phyloP scores from a whole-genome alignment of 805 yeast species.

The Grigorovia humatica region DNA sequence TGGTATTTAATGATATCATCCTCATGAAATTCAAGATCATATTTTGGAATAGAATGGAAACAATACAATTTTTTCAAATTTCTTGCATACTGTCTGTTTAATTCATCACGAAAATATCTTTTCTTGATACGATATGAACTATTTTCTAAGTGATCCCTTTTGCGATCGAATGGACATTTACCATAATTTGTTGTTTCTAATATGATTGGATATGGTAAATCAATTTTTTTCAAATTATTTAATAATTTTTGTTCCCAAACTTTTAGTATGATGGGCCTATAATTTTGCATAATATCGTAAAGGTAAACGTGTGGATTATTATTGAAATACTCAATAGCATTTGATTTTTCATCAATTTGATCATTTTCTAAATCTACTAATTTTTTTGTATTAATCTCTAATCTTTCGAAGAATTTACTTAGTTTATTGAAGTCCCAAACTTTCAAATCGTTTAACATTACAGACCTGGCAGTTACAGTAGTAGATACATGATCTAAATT shows the following conservation, averaged over 20 bases:
- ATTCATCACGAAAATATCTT: slow-evolving; percentile 25
- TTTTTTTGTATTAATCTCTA: slow-evolving; percentile 32
- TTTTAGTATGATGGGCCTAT: slow-evolving; percentile 66
- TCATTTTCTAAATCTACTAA: slow-evolving; percentile 1
- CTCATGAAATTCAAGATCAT: slow-evolving; percentile 10
- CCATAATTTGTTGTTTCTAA: slow-evolving; percentile 35
- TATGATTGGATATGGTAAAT: slow-evolving; percentile 23
- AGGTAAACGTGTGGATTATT: slow-evolving; percentile 49
- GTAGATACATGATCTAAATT: not conserved
- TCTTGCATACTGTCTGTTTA: slow-evolving; percentile 25
- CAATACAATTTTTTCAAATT: slow-evolving; percentile 24
- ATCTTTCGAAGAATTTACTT: slow-evolving; percentile 57
- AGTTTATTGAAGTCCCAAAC: slow-evolving; percentile 84
- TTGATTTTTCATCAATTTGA: not conserved
- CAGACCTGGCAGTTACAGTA: not conserved
- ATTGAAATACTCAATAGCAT: slow-evolving; percentile 4
- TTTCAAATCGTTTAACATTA: slow-evolving; percentile 35
- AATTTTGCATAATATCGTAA: slow-evolving; percentile 63
- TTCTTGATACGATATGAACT: slow-evolving; percentile 15
- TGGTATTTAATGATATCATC: slow-evolving; percentile 5
- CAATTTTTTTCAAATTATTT: slow-evolving; percentile 22
- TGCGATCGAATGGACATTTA: slow-evolving; percentile 58
- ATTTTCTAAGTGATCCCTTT: slow-evolving; percentile 8
- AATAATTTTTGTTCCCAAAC: slow-evolving; percentile 50
- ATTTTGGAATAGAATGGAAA: slow-evolving; percentile 21